These are phyloP conservation scores for Ascochyta lentis DNA, from an alignment of 2,329 filamentous ascomycete species.

Conservation along the genomic window DNA sequence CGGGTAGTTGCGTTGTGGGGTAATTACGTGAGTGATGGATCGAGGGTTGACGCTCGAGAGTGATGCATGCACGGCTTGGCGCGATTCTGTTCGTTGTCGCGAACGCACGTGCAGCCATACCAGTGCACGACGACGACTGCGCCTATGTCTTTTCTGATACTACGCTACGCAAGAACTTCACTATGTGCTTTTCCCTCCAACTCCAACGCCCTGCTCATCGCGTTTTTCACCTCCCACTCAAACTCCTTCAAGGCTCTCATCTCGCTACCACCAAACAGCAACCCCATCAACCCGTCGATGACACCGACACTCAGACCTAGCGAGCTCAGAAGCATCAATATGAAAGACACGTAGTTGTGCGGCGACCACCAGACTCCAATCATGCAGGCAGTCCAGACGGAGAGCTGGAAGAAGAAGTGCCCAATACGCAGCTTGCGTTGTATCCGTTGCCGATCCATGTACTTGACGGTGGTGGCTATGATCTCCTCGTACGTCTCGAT, in stretches of 20 bases:
- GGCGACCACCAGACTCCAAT: constrained; percentile 88
- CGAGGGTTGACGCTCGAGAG: constrained; percentile 12
- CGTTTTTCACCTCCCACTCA: constrained; percentile 78
- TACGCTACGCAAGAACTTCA: not conserved
- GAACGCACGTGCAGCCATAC: constrained; percentile 26
- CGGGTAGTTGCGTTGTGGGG: not conserved
- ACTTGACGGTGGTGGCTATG: constrained; percentile 71
- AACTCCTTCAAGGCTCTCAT: constrained; percentile 86
- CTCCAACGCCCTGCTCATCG: constrained; percentile 36
- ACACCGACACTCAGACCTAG: constrained; percentile 77
- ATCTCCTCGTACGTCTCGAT: constrained; percentile 73
- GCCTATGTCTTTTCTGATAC: not conserved
- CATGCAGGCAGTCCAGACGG: constrained; percentile 75
- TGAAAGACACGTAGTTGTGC: constrained; percentile 76
- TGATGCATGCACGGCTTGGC: constrained; percentile 19
- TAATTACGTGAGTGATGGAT: constrained; percentile 4
- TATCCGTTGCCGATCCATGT: constrained; percentile 71
- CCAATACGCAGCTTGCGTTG: constrained; percentile 75
- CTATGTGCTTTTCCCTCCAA: not conserved
- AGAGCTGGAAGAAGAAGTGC: constrained; percentile 75
- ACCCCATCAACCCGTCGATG: constrained; percentile 83
- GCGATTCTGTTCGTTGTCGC: constrained; percentile 16
- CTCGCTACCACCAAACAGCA: constrained; percentile 86
- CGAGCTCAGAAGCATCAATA: constrained; percentile 80
- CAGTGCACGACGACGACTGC: not conserved